Conservation (phyloP, 2,329 filamentous ascomycete species). For the Pestalotiopsis sp. region DNA sequence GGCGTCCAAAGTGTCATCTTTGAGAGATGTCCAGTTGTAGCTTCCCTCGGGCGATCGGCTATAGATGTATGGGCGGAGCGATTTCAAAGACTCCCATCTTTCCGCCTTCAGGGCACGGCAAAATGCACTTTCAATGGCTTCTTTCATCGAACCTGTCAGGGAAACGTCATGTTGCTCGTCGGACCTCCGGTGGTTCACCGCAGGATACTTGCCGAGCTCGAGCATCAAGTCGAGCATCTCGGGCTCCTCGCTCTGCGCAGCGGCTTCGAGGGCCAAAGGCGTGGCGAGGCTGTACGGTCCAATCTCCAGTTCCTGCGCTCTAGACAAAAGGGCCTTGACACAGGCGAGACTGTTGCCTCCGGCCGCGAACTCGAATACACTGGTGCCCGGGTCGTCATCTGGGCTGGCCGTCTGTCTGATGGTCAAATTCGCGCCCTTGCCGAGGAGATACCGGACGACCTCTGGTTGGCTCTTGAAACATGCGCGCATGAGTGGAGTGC, state of each 20-base stretch:
- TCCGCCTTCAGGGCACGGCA: neutral
- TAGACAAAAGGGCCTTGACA: neutral
- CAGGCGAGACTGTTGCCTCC: neutral
- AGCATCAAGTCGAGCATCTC: neutral
- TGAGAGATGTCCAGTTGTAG: neutral
- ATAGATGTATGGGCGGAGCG: neutral
- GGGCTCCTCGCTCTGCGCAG: neutral
- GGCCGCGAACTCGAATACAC: neutral
- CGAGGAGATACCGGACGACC: neutral
- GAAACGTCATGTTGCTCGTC: neutral
- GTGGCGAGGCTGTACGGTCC: neutral
- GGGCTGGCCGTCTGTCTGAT: neutral
- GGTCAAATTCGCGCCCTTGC: neutral
- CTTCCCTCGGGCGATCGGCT: neutral
- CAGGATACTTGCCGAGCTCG: neutral
- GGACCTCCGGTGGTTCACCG: neutral
- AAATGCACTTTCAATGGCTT: neutral
- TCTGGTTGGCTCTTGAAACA: neutral
- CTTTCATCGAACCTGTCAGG: neutral
- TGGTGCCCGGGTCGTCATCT: neutral
- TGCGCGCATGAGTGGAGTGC: constrained; percentile 4
- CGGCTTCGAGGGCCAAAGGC: neutral
- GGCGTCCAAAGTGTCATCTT: neutral
- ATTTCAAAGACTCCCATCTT: neutral
- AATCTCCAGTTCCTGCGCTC: neutral